Evolutionary conservation across 2,329 filamentous ascomycete genomes (phyloP).

Genomic region (Dendryphion nanum): DNA sequence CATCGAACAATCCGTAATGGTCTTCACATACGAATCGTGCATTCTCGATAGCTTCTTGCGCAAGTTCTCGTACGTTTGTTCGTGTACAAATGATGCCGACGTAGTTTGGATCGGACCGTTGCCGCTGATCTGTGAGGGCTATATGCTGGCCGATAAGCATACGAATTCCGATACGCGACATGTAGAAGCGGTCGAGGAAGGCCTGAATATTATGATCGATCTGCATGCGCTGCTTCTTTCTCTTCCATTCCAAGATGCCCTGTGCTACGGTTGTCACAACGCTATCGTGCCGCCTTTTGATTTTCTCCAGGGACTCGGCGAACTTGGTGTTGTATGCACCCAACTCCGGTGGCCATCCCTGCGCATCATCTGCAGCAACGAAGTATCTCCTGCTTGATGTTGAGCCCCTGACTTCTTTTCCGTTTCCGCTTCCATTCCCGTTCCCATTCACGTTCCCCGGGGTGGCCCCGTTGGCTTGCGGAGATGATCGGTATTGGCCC

Average conservation of each 20-base stretch:
- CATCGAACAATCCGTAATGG: constrained; percentile 95
- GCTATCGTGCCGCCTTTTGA: constrained; percentile 93
- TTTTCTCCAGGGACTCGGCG: constrained; percentile 81
- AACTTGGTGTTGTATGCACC: constrained; percentile 93
- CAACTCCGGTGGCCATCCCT: constrained; percentile 90
- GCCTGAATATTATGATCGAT: constrained; percentile 97
- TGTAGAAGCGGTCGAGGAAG: constrained; percentile 98
- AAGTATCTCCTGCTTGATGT: constrained; percentile 71
- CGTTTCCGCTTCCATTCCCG: constrained; percentile 48
- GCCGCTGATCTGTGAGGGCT: constrained; percentile 88
- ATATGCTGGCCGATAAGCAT: constrained; percentile 99
- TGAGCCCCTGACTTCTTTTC: constrained; percentile 49
- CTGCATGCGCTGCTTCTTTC: constrained; percentile 92
- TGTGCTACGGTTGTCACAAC: constrained; percentile 98
- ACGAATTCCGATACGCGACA: constrained; percentile 97
- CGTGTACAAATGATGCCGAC: constrained; percentile 99
- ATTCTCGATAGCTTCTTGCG: constrained; percentile 96
- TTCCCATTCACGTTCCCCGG: constrained; percentile 27
- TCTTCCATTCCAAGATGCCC: constrained; percentile 97
- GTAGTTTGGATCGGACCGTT: constrained; percentile 86
- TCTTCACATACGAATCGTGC: constrained; percentile 99
- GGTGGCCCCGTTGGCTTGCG: constrained; percentile 26
- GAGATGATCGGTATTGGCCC: constrained; percentile 71
- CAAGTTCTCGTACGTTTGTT: constrained; percentile 92
- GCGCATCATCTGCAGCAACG: constrained; percentile 81